Evolutionary conservation across 176 grass and related monocot genomes (phyloP).

Genomic region (Juncus effusus): DNA sequence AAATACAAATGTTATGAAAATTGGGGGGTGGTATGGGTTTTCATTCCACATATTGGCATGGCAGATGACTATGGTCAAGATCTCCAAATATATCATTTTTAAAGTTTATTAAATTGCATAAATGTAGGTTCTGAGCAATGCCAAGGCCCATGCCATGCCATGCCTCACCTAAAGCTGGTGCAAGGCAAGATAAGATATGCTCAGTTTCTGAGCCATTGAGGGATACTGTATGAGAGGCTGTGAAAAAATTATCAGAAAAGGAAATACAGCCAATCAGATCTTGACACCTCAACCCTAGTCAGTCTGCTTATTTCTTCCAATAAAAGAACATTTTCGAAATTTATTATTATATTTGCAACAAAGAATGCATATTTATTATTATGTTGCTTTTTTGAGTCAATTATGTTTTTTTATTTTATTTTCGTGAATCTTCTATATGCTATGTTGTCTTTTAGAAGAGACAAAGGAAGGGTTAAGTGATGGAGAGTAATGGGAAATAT

Average conservation of each 20-base stretch:
- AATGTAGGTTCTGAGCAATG: neutral
- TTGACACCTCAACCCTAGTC: neutral
- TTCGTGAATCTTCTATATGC: too few species aligned
- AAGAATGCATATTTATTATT: neutral
- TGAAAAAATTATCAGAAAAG: conserved; percentile 7
- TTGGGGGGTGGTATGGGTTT: conserved; percentile 19
- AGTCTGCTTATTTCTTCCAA: neutral
- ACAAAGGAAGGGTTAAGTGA: too few species aligned
- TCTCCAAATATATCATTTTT: neutral
- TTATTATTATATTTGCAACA: neutral
- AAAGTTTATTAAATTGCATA: neutral
- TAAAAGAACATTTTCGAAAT: neutral
- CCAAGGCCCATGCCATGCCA: neutral
- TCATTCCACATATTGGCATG: conserved; percentile 5
- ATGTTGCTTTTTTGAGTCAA: neutral
- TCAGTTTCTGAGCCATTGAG: neutral
- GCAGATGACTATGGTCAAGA: conserved; percentile 14
- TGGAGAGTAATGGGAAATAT: too few species aligned
- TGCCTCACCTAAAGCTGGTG: neutral
- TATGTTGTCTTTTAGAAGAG: too few species aligned
- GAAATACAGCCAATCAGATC: neutral
- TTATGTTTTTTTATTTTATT: neutral
- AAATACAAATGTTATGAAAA: conserved; percentile 23
- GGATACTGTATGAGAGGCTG: neutral
- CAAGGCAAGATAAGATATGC: neutral